A percentile compares a stretch with the other conserved stretches of the same genome.
Evolutionary conservation across 768 basidiomycete species (phyloP).

Genomic region (Podaxis mareebaensis): DNA sequence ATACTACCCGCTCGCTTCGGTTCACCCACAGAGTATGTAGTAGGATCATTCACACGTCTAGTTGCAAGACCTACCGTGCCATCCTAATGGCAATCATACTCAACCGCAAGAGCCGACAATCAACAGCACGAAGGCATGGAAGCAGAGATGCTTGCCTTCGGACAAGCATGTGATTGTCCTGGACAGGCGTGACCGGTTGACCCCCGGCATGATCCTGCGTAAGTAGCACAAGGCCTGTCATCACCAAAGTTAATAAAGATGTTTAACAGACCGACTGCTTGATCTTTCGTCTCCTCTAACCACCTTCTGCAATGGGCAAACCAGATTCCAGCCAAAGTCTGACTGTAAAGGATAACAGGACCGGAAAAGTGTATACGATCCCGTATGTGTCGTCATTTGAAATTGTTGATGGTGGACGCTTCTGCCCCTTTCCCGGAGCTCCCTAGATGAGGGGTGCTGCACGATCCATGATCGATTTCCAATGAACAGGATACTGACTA

Average conservation of each 20-base stretch:
- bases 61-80: too few species aligned
- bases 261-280: not conserved
- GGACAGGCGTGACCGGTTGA: not conserved
- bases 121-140: too few species aligned
- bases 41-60: too few species aligned
- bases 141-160: not conserved
- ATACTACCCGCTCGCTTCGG: too few species aligned
- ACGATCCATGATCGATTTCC: not conserved
- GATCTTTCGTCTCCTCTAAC: constrained; percentile 11
- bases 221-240: not conserved
- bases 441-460: not conserved
- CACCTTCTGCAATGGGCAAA: constrained; percentile 28
- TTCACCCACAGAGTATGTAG: too few species aligned
- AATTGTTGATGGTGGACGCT: not conserved
- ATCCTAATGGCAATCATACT: too few species aligned
- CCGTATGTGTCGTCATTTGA: constrained; percentile 50
- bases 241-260: not conserved
- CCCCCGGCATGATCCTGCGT: not conserved
- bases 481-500: not conserved
- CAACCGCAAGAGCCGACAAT: too few species aligned
- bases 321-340: constrained; percentile 39
- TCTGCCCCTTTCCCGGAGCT: too few species aligned
- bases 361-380: constrained; percentile 72
- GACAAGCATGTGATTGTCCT: not conserved
- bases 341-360: constrained; percentile 81